Base-by-base conservation (phyloP, 257 asterid species). In the Nicotiana undulata region DNA sequence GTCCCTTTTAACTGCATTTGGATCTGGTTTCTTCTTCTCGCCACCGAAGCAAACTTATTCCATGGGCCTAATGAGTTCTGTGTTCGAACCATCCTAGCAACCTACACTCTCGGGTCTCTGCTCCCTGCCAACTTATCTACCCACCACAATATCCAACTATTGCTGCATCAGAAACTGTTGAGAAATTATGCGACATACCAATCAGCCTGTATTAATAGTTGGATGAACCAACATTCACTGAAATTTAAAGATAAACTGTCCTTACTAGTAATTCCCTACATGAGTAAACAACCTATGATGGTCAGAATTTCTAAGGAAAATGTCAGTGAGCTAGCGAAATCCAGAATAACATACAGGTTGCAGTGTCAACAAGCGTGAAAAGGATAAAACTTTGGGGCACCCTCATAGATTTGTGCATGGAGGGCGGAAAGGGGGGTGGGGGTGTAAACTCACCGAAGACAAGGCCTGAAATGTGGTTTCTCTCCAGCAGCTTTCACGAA, bases 401-500 rank as follows among this genome's bases (percentile, higher is more conserved):
- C 77, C 77, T 44, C 59, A 44, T 12, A 44, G 34, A 70, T 44
- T 22, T 44, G 76, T n/a, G 37, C 34, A 6, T 44, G 22, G 59
- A 44, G 8, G 9, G n/a, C 3, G 13, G 59, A 46, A 46, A 6
- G 15, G 13, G 3, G 24, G 34, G 1, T 20, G 13, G 12, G 28
- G 34, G 9, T 22, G 22, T 22, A 44, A 49, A 88, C 93, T 84
- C 85, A 96, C 97, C 79, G 90, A 86, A 61, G 94, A 81, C 83
- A 92, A 83, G 79, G 90, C 86, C 82, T 87, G 85, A 86, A 92
- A 92, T 82, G 97, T 92, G 81, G 91, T 90, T 86, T 93, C 97
- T 83, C 97, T 93, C 96, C 96, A 93, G 93, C 95, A 93, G 89
- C 85, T 88, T 87, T 94, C 97, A 72, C 95, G 91, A 86, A 93